These are phyloP conservation scores for Blastobotrys persicus DNA, from an alignment of 1,139 yeast genomes.

Conservation along the genomic window DNA sequence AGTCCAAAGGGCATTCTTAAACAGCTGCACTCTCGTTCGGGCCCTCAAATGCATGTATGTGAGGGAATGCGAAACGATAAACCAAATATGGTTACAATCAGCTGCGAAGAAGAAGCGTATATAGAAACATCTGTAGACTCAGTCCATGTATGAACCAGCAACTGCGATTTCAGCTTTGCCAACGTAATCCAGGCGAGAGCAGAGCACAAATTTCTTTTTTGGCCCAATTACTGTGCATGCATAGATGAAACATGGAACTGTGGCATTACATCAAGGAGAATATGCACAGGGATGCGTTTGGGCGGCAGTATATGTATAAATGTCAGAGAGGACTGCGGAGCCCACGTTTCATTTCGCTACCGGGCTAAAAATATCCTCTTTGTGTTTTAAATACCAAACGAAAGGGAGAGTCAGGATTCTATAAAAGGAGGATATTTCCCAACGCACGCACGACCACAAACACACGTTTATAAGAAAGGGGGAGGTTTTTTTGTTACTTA, in stretches of 20 bases:
- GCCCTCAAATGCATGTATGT: no score
- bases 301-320: not conserved
- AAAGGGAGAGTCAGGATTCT: not conserved
- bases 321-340: not conserved
- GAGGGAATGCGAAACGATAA: no score
- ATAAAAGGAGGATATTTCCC: not conserved
- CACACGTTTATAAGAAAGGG: not conserved
- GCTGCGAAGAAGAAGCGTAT: no score
- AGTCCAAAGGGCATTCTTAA: no score
- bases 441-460: not conserved
- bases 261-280: conserved; percentile 4
- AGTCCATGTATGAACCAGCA: no score
- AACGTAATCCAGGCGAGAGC: no score
- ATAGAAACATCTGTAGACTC: no score
- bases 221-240: not conserved
- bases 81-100: no score
- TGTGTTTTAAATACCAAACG: not conserved
- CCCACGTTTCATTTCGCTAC: not conserved
- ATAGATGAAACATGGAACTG: conserved; percentile 3
- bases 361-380: not conserved
- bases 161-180: no score
- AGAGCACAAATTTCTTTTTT: not conserved
- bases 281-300: conserved; percentile 3
- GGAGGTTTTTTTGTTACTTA: no score
- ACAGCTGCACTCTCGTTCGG: no score